These are phyloP conservation scores for Prunus armeniaca DNA, from an alignment of 306 rosid species.

Conservation along the genomic window DNA sequence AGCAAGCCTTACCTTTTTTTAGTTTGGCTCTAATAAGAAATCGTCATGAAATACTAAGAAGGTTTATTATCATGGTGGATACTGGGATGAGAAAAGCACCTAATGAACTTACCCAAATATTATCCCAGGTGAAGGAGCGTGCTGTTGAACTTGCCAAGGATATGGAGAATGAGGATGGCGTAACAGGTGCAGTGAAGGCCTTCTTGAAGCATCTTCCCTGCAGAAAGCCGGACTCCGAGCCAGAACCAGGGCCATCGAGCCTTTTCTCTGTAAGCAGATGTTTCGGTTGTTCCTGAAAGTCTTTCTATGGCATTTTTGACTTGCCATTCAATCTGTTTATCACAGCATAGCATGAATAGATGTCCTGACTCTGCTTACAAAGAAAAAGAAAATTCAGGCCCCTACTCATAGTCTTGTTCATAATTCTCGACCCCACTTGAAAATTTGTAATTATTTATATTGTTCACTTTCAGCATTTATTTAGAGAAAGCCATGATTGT, in stretches of 20 bases:
- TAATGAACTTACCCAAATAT: conserved; percentile 8
- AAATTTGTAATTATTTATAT: conserved; percentile 15
- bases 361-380: background rate
- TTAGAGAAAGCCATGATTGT: conserved; percentile 10
- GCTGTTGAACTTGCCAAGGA: conserved; percentile 84
- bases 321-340: conserved; percentile 10
- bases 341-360: conserved; percentile 2
- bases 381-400: background rate
- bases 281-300: conserved; percentile 69
- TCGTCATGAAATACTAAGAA: conserved; percentile 2
- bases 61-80: conserved; percentile 10
- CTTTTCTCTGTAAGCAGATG: conserved; percentile 64
- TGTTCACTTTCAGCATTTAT: conserved; percentile 22
- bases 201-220: conserved; percentile 86
- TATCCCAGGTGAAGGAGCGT: conserved; percentile 69
- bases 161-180: conserved; percentile 96
- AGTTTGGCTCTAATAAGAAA: background rate
- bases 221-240: conserved; percentile 44
- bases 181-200: conserved; percentile 93
- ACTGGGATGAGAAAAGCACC: background rate
- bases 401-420: conserved; percentile 9
- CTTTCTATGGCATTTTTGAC: background rate
- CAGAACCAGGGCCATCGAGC: conserved; percentile 44
- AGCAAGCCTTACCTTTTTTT: background rate
- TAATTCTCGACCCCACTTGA: conserved; percentile 22